Conservation (phyloP, 257 asterid species). For the Ocimum tenuiflorum region DNA sequence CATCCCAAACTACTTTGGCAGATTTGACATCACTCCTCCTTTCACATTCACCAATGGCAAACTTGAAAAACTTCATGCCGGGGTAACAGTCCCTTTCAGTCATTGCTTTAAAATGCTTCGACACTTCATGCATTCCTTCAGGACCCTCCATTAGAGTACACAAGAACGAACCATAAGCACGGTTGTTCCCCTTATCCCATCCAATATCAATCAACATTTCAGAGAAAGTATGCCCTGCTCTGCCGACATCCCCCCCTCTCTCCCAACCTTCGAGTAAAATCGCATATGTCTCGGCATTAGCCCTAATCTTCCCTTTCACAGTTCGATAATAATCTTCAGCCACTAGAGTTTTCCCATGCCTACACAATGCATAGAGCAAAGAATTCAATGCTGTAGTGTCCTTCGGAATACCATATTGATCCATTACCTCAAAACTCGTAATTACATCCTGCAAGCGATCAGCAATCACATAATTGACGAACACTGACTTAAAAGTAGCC, state of each 20-base stretch:
- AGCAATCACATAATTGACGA: slow-evolving; percentile 40
- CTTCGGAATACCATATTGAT: slow-evolving; percentile 40
- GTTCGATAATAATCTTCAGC: slow-evolving; percentile 35
- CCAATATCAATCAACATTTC: slow-evolving; percentile 59
- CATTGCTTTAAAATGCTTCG: slow-evolving; percentile 33
- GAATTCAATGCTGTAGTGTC: slow-evolving; percentile 42
- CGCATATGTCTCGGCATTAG: slow-evolving; percentile 43
- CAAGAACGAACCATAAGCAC: slow-evolving; percentile 58
- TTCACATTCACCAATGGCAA: slow-evolving; percentile 49
- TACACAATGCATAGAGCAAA: slow-evolving; percentile 44
- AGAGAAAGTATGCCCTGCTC: slow-evolving; percentile 39
- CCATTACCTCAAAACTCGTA: slow-evolving; percentile 50
- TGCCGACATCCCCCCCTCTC: slow-evolving; percentile 33
- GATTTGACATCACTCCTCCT: slow-evolving; percentile 42
- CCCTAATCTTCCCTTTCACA: slow-evolving; percentile 35
- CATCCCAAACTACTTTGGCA: slow-evolving; percentile 49
- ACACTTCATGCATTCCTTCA: slow-evolving; percentile 44
- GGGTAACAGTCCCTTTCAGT: slow-evolving; percentile 47
- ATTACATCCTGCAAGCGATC: slow-evolving; percentile 49
- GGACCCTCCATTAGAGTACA: slow-evolving; percentile 45
- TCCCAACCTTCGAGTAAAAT: slow-evolving; percentile 69
- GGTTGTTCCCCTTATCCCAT: slow-evolving; percentile 44
- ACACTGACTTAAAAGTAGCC: slow-evolving; percentile 47
- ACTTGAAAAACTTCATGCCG: slow-evolving; percentile 50
- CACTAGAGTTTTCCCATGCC: slow-evolving; percentile 39